Base-by-base conservation (phyloP, 2,329 filamentous ascomycete genomes). In the Penicillium sp. region DNA sequence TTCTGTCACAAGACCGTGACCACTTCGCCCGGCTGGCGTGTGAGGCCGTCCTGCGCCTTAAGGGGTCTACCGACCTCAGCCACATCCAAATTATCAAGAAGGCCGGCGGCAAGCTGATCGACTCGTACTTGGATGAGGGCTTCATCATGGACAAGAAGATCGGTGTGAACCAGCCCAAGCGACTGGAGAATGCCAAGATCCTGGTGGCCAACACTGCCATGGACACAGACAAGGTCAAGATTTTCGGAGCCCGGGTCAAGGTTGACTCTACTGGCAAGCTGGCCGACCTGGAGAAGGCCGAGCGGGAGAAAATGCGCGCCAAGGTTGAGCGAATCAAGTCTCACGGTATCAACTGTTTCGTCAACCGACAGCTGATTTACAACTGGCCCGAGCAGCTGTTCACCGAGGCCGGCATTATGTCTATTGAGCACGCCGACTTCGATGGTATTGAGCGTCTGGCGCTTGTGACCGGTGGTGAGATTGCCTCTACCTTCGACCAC, bases 31-130 rank as follows among this genome's bases (percentile, higher is more conserved):
- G 89, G 73, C 85, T 99, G 49, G 95, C 95, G 19, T 90, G 90
- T 64, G 93, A 98, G 68, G 95, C 95, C 37, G 91, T 99, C 3
- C 83, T 98, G 58, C 87, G 96, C 63, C 84, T 99, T 71, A 91
- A 91, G 76, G 90, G 90, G 56, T 96, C 92, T 2, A 92, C 91
- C 57, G 95, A 99, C 75, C 86, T 99, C 54, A 97, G 91, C 75
- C 93, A 98, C 74, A 99, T 99, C 65, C 95, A 99, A 78, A 93
- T 99, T 72, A 99, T 99, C 82, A 99, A 99, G 84, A 99, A 99
- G 83, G 90, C 93, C 2, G 95, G 95, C 68, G 95, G 95, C 69
- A 99, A 98, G 83, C 86, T 99, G 58, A 95, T 88, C 75, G 95
- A 99, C 76, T 98, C 93, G 13, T 99, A 99, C 78, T 84, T 99